Base-by-base conservation (phyloP, 306 rosid species). In the Vachellia collinsii region DNA sequence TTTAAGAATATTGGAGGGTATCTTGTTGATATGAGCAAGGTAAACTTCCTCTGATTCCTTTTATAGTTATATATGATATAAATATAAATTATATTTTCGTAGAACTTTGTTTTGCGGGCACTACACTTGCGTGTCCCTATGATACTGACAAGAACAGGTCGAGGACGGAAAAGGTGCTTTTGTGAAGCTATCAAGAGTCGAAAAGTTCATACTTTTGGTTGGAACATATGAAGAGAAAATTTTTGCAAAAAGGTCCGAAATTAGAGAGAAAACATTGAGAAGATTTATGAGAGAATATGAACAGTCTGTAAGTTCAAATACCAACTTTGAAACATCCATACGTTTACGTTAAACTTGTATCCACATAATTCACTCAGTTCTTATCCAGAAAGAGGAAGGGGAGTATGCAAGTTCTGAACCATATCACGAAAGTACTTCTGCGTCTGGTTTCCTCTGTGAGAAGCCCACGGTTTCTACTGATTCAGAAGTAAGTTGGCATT, bases 1-100 rank as follows among this genome's bases (percentile, higher is more conserved):
- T 81, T 91, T 63, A 83, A 67, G 34, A 86, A 70, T 3, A 25
- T 91, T 47, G 92, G 96, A 29, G 96, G 93, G 9, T 86, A 83
- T 82, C 78, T 91, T 16, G 80, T 89, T 5, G 90, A 91, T 41
- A 85, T 88, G 74, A 74, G 42, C 39, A 72, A 41, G 93, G 93
- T 89, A 84, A 70, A 47, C 8, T 64, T 63, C 36, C 53, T 58
- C 41, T 70, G 1, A 0, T 14, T 76, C 4, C 62, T 0, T n/a
- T 7, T 8, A 19, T 53, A 19, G 7, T n/a, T 54, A 20, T 20
- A n/a, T 1, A n/a, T 0, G n/a, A 51, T 16, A 17, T 19, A 51
- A 7, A 16, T 6, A 23, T 25, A 29, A 12, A 25, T 1, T 3
- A 29, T 22, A 16, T 8, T 22, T 38, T 17, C 22, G 23, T 50